Evolutionary conservation across 1,139 yeast species (phyloP), one percentile per base, ranked within the genome.

Genomic region (Pichia sp.): DNA sequence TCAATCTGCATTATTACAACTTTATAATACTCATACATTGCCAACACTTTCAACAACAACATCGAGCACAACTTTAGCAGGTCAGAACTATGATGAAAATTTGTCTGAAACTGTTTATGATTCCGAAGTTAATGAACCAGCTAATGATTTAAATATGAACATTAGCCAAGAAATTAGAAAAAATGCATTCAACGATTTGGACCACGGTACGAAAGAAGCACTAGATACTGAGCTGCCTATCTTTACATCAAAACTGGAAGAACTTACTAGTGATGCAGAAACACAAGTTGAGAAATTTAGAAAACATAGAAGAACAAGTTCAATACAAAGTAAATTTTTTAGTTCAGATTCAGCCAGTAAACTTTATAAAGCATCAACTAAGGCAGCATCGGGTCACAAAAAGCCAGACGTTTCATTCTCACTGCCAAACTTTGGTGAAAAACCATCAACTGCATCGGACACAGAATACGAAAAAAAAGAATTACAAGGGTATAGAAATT

Each of bases 1-100:
- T 18, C 72, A 88, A 34, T 85, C 95, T 0, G 79, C 90, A 2
- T 70, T 88, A 53, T 70, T 88, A 53, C 77, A 80, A 56, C 71
- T 88, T 47, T 86, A 87, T 47, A 59, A 59, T 39, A 54, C 59
- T 2, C 53, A 48, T n/a, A 37, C 50, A 40, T 40, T 43, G 9
- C 48, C 49, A 15, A 32, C 53, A n/a, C 16, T n/a, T 12, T 15
- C 27, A 7, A 15, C 42, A n/a, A 34, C 30, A 25, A 32, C 38
- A 16, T 25, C 42, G 5, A 39, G 37, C 29, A 37, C 45, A 45
- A 42, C 45, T 15, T 34, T 44, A 35, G 7, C 38, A 3, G 24
- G 25, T 1, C 24, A 12, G 22, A 20, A 7, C 13, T 20, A 20
- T 35, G 25, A 20, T 35, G 38, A 35, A 35, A 22, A 20, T 35